Evolutionary conservation across 768 basidiomycete species (phyloP), one percentile per base, ranked within the genome.

Genomic region (Coprinellus aureogranulatus): DNA sequence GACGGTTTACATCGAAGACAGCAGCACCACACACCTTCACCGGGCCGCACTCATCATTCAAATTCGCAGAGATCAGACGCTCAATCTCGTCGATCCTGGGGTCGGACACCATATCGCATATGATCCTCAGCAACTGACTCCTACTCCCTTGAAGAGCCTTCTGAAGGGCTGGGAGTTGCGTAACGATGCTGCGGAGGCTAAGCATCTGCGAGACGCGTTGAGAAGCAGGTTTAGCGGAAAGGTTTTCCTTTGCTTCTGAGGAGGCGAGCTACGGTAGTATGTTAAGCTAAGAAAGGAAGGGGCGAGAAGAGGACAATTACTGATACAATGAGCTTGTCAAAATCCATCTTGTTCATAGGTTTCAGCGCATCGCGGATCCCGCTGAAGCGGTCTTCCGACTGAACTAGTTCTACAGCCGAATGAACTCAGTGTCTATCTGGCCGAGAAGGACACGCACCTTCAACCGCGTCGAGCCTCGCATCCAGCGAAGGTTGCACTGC

Each of bases 391-490:
- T 91, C 89, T 71, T 94, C 92, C 4, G 80, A 80, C 53, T 88
- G 81, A 23, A 94, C 78, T 0, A 97, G 72, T 61, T 95, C 92
- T 90, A 65, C n/a, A 44, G 28, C 34, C 54, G 56, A 41, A 53
- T 55, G 55, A 59, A 51, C 59, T 28, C 5, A 44, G 11, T n/a
- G 37, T 25, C 45, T 31, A n/a, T 22, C 26, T 34, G 42, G 48
- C 25, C 59, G 59, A 20, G 18, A 27, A n/a, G 26, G n/a, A n/a
- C n/a, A n/a, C 37, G 64, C 53, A 82, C 94, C 91, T 79, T 92
- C 86, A 2, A 97, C 93, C 10, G 86, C 90, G 59, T 96, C 92
- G n/a, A 97, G 80, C 11, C 96, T 81, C 0, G 88, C 87, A 63
- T 94, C 84, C 41, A 97, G 86, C 1, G 87, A 79, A 50, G 70